phyloP scores from a whole-genome alignment of 2,329 filamentous ascomycete genomes.

The Alternaria dauci region DNA sequence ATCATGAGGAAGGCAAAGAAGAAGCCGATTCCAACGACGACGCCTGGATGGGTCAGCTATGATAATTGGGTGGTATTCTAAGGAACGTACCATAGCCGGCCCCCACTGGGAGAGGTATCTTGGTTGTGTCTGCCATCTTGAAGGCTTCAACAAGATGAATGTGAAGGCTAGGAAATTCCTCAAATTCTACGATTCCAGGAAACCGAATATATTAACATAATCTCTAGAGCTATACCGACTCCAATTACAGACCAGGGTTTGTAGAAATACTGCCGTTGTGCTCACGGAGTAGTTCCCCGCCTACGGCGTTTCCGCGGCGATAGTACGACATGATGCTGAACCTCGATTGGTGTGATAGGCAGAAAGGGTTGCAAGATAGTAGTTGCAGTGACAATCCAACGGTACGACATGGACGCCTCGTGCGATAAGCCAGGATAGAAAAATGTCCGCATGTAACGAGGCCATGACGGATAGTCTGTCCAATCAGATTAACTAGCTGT shows the following conservation, averaged over 20 bases:
- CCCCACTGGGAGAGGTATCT: slow-evolving; percentile 43
- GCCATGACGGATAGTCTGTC: neutral
- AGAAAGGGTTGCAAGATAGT: neutral
- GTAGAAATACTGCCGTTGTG: neutral
- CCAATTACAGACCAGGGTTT: slow-evolving; percentile 3
- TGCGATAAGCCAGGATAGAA: slow-evolving; percentile 13
- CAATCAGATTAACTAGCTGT: neutral
- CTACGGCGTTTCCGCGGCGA: slow-evolving; percentile 13
- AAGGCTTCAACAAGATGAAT: neutral
- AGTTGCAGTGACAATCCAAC: slow-evolving; percentile 7
- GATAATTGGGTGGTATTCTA: neutral
- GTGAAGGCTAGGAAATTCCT: neutral
- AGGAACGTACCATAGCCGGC: slow-evolving; percentile 58
- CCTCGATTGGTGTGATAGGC: slow-evolving; percentile 12
- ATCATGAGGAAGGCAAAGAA: slow-evolving; percentile 49
- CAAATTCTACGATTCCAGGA: neutral
- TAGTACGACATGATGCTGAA: neutral
- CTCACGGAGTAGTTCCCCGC: slow-evolving; percentile 3
- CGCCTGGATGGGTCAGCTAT: slow-evolving; percentile 24
- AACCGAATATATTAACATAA: neutral
- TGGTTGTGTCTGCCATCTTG: slow-evolving; percentile 29
- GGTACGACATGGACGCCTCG: neutral
- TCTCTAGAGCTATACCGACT: neutral
- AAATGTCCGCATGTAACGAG: neutral
- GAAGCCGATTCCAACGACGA: slow-evolving; percentile 60